These are phyloP conservation scores for Beauveria australis DNA, from an alignment of 2,329 filamentous ascomycete genomes.

Conservation along the genomic window DNA sequence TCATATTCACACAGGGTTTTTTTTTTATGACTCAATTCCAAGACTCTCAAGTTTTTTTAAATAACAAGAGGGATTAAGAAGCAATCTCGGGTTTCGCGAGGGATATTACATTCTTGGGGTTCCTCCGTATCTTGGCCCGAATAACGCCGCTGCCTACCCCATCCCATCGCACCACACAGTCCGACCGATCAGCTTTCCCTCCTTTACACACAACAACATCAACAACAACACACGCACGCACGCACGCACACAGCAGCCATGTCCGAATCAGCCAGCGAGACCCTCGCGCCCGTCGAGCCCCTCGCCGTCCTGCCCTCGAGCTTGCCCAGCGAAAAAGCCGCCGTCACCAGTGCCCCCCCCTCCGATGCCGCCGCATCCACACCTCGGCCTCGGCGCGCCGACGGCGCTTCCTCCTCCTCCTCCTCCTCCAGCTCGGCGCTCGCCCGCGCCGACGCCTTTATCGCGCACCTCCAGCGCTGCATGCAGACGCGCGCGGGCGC, in stretches of 20 bases:
- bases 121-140: neutral
- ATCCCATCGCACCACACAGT: neutral
- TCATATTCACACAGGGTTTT: neutral
- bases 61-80: no score
- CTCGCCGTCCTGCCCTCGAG: conserved; percentile 13
- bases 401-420: conserved; percentile 4
- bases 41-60: no score
- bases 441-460: conserved; percentile 41
- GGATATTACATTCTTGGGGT: neutral
- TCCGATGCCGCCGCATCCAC: conserved; percentile 6
- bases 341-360: neutral
- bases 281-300: conserved; percentile 3
- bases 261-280: neutral
- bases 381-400: neutral
- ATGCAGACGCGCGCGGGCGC: conserved; percentile 61
- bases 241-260: neutral
- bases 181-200: neutral
- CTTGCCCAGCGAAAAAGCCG: conserved; percentile 8
- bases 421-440: conserved; percentile 19
- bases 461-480: conserved; percentile 51
- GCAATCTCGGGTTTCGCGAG: neutral
- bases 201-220: neutral
- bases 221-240: neutral
- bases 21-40: neutral
- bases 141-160: neutral